phyloP scores from a whole-genome alignment of 352 stramenopile genomes.

The Thraustochytrium striatum region DNA sequence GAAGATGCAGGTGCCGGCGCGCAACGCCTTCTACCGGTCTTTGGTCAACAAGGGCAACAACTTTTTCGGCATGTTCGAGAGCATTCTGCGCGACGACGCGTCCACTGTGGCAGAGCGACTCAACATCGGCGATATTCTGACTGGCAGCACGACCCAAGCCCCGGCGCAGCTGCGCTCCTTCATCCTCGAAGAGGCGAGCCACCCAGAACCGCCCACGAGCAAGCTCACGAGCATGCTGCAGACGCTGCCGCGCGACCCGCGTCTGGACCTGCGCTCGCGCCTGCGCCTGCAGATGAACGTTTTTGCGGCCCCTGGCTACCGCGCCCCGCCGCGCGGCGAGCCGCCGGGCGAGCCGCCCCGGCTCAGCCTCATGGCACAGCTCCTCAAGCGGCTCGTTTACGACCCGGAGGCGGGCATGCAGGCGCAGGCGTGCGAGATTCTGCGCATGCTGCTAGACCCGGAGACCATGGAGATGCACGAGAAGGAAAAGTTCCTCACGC shows the following conservation, averaged over 20 bases:
- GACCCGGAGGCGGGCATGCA: conserved; percentile 38
- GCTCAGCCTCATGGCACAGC: conserved; percentile 39
- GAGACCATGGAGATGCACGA: conserved; percentile 59
- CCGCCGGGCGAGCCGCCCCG: not conserved
- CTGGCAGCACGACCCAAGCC: conserved; percentile 15
- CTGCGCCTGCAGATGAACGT: conserved; percentile 19
- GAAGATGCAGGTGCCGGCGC: conserved; percentile 54
- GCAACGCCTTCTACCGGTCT: conserved; percentile 57
- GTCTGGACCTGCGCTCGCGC: not conserved
- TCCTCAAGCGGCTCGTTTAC: conserved; percentile 28
- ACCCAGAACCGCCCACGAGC: conserved; percentile 17
- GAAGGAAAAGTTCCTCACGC: conserved; percentile 66
- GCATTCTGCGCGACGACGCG: conserved; percentile 52
- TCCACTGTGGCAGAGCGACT: conserved; percentile 1
- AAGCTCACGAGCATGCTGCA: not conserved
- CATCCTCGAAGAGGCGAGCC: not conserved
- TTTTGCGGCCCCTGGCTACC: conserved; percentile 5
- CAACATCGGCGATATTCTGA: conserved; percentile 47
- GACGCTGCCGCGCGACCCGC: not conserved
- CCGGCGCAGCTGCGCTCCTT: conserved; percentile 38
- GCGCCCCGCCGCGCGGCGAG: not conserved
- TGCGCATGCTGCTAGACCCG: conserved; percentile 55
- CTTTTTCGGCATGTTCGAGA: conserved; percentile 54
- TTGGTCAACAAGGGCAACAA: conserved; percentile 54
- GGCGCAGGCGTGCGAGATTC: conserved; percentile 51